Percentiles rank a stretch among this genome's conserved stretches.
Evolutionary conservation across 139 green algal species (phyloP).

Genomic region (Chlorella sorokiniana): DNA sequence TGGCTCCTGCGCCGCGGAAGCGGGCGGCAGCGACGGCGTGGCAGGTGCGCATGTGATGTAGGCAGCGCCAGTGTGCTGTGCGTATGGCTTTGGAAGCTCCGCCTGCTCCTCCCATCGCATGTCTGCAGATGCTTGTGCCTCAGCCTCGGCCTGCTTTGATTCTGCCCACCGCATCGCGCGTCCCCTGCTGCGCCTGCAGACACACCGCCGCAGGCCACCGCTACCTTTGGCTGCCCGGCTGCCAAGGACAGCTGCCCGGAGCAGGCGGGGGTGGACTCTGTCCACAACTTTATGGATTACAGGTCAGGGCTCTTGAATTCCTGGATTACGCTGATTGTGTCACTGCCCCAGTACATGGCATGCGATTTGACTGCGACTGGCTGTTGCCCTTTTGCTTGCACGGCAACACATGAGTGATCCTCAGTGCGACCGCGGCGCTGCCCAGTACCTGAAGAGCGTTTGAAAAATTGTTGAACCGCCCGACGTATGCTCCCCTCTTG

Average conservation of each 20-base stretch:
- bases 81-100: neutral
- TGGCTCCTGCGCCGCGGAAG: neutral
- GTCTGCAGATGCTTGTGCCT: neutral
- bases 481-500: neutral
- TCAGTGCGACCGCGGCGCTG: too few relatives aligned
- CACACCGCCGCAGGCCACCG: neutral
- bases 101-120: neutral
- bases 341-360: neutral
- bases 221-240: neutral
- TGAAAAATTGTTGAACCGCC: neutral
- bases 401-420: neutral
- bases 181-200: neutral
- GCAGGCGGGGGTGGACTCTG: neutral
- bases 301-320: too few relatives aligned
- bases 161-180: neutral
- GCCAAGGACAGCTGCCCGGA: neutral
- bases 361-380: neutral
- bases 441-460: too few relatives aligned
- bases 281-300: slow-evolving; percentile 11
- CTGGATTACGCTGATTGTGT: neutral
- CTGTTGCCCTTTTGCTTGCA: neutral
- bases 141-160: neutral
- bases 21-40: neutral
- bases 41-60: neutral
- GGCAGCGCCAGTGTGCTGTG: neutral